Evolutionary conservation across 495 filamentous ascomycete species (phyloP).

Genomic region (Hamigera avellanea): DNA sequence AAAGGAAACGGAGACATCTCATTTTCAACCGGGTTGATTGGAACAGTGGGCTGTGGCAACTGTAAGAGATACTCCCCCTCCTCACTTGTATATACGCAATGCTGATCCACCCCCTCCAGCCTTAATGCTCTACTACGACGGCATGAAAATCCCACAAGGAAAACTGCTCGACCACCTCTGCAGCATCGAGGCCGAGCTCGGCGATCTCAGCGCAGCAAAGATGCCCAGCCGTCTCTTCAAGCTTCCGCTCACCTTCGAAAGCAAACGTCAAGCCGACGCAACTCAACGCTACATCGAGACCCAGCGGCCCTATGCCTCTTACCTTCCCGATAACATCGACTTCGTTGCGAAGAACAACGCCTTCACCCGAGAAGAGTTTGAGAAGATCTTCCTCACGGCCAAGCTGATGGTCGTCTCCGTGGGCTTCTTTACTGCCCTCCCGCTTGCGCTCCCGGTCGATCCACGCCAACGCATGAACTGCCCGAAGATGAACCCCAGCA

Average conservation of each 20-base stretch:
- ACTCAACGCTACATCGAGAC: conserved; percentile 45
- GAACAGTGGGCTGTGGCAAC: conserved; percentile 37
- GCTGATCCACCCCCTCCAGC: conserved; percentile 10
- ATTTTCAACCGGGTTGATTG: conserved; percentile 27
- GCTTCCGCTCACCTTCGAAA: conserved; percentile 44
- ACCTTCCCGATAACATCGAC: conserved; percentile 43
- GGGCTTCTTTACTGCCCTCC: conserved; percentile 45
- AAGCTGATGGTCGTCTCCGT: conserved; percentile 41
- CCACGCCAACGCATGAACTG: conserved; percentile 40
- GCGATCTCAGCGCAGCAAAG: conserved; percentile 28
- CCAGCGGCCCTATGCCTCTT: conserved; percentile 45
- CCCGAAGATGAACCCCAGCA: conserved; percentile 48
- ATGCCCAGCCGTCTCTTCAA: conserved; percentile 39
- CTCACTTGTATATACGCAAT: no score
- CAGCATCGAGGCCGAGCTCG: conserved; percentile 17
- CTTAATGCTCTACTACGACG: conserved; percentile 38
- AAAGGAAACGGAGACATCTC: conserved; percentile 16
- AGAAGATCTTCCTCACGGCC: conserved; percentile 34
- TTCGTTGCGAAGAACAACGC: conserved; percentile 49
- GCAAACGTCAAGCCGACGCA: conserved; percentile 35
- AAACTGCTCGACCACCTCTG: conserved; percentile 19
- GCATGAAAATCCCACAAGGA: conserved; percentile 20
- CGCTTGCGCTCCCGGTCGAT: conserved; percentile 43
- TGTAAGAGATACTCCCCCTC: conserved; percentile 9
- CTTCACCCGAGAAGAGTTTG: conserved; percentile 32